Evolutionary conservation across 345 rosid species (phyloP).

Genomic region (Citrus sp.): DNA sequence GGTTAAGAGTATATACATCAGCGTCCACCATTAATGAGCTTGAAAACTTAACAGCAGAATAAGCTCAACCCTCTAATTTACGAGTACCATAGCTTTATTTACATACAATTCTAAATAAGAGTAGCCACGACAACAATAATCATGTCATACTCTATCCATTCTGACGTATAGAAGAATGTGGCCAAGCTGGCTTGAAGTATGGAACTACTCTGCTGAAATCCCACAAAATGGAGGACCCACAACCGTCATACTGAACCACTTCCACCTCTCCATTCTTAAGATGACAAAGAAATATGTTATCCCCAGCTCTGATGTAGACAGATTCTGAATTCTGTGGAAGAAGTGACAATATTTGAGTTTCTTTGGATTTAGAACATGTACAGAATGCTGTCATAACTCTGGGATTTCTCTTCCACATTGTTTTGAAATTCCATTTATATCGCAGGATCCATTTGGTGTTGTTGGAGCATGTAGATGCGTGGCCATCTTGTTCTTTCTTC

Average conservation of each 20-base stretch:
- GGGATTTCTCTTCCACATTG: slow-evolving; percentile 50
- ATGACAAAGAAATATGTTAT: slow-evolving; percentile 33
- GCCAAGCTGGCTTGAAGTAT: slow-evolving; percentile 54
- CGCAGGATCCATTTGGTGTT: slow-evolving; percentile 36
- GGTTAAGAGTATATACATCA: background rate
- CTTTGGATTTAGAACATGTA: slow-evolving; percentile 33
- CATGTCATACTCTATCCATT: background rate
- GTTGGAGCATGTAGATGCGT: slow-evolving; percentile 7
- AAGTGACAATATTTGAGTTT: slow-evolving; percentile 49
- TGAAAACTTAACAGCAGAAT: background rate
- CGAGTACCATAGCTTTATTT: background rate
- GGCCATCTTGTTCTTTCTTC: slow-evolving; percentile 19
- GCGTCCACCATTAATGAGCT: background rate
- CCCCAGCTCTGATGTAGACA: slow-evolving; percentile 46
- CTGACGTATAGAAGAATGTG: slow-evolving; percentile 29
- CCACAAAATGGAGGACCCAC: slow-evolving; percentile 39
- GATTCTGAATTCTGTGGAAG: slow-evolving; percentile 33
- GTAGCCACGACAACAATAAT: background rate
- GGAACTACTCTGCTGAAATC: slow-evolving; percentile 54
- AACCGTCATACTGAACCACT: slow-evolving; percentile 47
- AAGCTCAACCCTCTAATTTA: background rate
- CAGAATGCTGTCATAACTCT: slow-evolving; percentile 16
- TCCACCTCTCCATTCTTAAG: slow-evolving; percentile 23
- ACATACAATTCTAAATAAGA: background rate
- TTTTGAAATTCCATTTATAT: slow-evolving; percentile 42